Conservation (phyloP, 2,329 filamentous ascomycete genomes). For the Triangularia setosa region DNA sequence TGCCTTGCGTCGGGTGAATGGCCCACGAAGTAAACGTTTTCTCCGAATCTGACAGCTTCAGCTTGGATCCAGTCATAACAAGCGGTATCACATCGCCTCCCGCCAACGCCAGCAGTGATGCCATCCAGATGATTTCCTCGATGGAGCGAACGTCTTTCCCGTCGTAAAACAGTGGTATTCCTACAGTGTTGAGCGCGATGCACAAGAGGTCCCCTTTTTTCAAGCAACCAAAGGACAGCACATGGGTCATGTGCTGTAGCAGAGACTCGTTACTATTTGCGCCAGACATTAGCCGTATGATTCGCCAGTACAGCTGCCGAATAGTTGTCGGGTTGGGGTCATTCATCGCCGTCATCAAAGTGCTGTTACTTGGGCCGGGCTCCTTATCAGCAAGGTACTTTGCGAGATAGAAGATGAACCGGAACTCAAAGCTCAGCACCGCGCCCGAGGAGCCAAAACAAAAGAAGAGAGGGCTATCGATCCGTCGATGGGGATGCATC, state of each 20-base stretch:
- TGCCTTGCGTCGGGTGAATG: conserved; percentile 1
- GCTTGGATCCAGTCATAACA: neutral
- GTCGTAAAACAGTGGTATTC: conserved; percentile 21
- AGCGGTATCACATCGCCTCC: conserved; percentile 21
- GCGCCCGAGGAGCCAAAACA: conserved; percentile 20
- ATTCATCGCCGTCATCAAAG: neutral
- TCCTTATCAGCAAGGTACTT: conserved; percentile 9
- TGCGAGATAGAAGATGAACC: conserved; percentile 22
- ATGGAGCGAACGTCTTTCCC: conserved; percentile 3
- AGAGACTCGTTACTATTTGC: neutral
- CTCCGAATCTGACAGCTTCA: conserved; percentile 1
- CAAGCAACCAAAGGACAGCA: conserved; percentile 20
- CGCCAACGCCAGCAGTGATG: conserved; percentile 20
- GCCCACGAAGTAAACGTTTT: conserved; percentile 17
- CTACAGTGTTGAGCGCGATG: conserved; percentile 27
- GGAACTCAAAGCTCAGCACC: conserved; percentile 25
- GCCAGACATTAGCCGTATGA: conserved; percentile 15
- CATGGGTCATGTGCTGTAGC: conserved; percentile 23
- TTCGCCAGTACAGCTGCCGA: conserved; percentile 18
- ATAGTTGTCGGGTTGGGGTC: conserved; percentile 17
- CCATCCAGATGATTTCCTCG: conserved; percentile 23
- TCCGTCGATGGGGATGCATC: conserved; percentile 16
- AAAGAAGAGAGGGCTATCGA: conserved; percentile 25
- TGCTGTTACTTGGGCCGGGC: neutral
- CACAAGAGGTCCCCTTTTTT: conserved; percentile 23